Percentiles rank a stretch among this genome's conserved stretches.
Evolutionary conservation across 2,329 filamentous ascomycete species (phyloP).

Genomic region (Elsinoe arachidis): DNA sequence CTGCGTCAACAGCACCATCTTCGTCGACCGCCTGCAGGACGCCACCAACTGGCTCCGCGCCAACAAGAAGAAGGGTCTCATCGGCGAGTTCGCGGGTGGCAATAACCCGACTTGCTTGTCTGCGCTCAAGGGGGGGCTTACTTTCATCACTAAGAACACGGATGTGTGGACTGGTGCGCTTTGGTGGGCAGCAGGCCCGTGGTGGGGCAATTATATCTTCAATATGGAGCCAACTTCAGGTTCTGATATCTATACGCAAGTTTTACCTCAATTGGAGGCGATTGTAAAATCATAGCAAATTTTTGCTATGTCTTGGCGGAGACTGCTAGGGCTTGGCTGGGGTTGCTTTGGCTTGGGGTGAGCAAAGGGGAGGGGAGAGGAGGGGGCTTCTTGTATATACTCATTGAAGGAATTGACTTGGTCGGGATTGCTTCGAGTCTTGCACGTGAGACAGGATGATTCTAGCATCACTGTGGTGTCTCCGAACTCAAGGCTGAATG

Average conservation of each 20-base stretch:
- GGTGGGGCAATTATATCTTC: slow-evolving; percentile 30
- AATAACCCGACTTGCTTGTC: slow-evolving; percentile 42
- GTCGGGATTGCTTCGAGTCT: too few species aligned
- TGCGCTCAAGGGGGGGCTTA: slow-evolving; percentile 43
- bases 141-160: slow-evolving; percentile 39
- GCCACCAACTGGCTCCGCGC: slow-evolving; percentile 48
- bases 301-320: background rate
- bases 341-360: background rate
- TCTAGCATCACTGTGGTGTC: too few species aligned
- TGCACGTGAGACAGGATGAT: too few species aligned
- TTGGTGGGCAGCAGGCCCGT: slow-evolving; percentile 51
- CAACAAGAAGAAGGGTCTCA: slow-evolving; percentile 44
- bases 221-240: slow-evolving; percentile 42
- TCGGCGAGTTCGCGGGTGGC: slow-evolving; percentile 49
- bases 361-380: background rate
- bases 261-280: slow-evolving; percentile 9
- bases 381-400: background rate
- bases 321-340: background rate
- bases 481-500: too few species aligned
- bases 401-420: background rate
- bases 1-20: slow-evolving; percentile 48
- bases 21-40: slow-evolving; percentile 40
- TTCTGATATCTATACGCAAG: slow-evolving; percentile 18
- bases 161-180: slow-evolving; percentile 47
- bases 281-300: background rate